phyloP scores from a whole-genome alignment of 345 rosid species.

The Sapria himalayana region DNA sequence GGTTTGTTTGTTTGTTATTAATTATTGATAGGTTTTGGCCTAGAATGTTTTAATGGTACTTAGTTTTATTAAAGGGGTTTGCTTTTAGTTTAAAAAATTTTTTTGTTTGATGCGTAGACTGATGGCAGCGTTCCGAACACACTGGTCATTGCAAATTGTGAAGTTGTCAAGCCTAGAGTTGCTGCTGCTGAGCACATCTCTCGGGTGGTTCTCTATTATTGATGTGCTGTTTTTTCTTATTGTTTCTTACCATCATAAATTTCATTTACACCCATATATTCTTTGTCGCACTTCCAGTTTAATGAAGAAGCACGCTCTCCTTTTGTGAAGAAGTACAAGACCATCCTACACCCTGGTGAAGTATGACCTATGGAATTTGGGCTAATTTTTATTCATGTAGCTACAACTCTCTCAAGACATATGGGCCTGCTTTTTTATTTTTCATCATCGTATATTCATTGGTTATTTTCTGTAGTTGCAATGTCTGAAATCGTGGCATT shows the following conservation, averaged over 20 bases:
- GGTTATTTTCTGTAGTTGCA: no score
- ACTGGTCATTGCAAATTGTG: conserved; percentile 69
- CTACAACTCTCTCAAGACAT: no score
- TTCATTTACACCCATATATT: background rate
- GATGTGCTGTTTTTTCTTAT: background rate
- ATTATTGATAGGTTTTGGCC: background rate
- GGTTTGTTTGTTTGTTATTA: background rate
- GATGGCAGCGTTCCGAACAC: conserved; percentile 88
- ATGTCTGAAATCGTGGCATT: no score
- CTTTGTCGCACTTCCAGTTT: conserved; percentile 38
- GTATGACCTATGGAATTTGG: conserved; percentile 15
- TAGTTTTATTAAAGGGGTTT: background rate
- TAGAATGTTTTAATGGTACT: background rate
- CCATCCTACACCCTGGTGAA: conserved; percentile 99
- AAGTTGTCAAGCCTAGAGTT: conserved; percentile 67
- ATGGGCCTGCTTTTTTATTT: no score
- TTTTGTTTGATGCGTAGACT: conserved; percentile 26
- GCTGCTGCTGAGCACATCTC: conserved; percentile 71
- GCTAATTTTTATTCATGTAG: no score
- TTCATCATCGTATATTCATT: no score
- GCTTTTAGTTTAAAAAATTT: conserved; percentile 2
- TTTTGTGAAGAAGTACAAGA: conserved; percentile 93
- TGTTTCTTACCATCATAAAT: background rate
- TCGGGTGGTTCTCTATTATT: conserved; percentile 23
- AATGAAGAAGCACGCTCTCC: conserved; percentile 99